Conservation (phyloP, 768 basidiomycete genomes). For the Zangia roseola region DNA sequence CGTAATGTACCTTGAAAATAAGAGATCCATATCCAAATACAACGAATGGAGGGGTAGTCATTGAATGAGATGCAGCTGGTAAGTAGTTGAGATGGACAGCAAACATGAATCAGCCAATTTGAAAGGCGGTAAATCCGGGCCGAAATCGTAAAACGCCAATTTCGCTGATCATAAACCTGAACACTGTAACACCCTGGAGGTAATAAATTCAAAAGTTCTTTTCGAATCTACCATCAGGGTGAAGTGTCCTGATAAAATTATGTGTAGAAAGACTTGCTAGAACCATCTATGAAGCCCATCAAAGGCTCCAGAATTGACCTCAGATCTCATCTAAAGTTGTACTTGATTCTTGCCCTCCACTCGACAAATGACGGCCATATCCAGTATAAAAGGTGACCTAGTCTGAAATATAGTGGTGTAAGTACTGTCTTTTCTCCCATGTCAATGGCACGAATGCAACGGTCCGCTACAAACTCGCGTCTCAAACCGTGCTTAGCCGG, state of each 20-base stretch:
- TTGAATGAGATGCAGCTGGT: background rate
- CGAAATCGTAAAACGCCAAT: no score
- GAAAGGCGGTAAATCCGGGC: no score
- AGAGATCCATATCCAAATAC: slow-evolving; percentile 94
- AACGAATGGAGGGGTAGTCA: slow-evolving; percentile 46
- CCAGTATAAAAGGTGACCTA: slow-evolving; percentile 64
- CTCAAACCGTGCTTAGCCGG: slow-evolving; percentile 60
- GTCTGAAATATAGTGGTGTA: slow-evolving; percentile 47
- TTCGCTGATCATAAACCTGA: no score
- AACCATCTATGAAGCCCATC: background rate
- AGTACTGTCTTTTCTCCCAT: slow-evolving; percentile 54
- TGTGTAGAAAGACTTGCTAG: background rate
- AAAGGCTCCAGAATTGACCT: background rate
- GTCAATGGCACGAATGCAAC: slow-evolving; percentile 64
- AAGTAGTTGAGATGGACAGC: background rate
- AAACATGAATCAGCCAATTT: no score
- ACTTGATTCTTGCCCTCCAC: slow-evolving; percentile 58
- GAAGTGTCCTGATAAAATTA: no score
- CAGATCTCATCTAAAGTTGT: slow-evolving; percentile 46
- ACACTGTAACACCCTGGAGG: no score
- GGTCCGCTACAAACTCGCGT: slow-evolving; percentile 54
- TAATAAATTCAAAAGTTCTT: no score
- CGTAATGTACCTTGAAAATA: slow-evolving; percentile 69
- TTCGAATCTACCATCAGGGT: no score
- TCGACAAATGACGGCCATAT: slow-evolving; percentile 58